A percentile compares a stretch with the other conserved stretches of the same genome.
Conservation (phyloP, 306 rosid genomes). For the Cyamopsis tetragonoloba region DNA sequence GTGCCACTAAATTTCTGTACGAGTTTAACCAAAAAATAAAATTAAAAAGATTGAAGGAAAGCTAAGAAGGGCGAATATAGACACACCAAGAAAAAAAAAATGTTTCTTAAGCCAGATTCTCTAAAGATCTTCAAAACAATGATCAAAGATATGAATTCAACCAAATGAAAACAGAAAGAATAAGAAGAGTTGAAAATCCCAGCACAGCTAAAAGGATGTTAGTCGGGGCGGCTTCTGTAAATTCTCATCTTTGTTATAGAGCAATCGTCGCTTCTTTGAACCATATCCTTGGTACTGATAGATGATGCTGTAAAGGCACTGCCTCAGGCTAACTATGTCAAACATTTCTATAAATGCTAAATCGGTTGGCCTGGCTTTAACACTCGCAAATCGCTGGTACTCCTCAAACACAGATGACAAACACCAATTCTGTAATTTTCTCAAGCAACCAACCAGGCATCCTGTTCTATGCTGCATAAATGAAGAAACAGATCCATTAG, state of each 20-base stretch:
- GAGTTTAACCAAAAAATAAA: conserved; percentile 5
- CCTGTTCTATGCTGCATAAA: conserved; percentile 86
- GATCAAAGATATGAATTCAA: not conserved
- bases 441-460: conserved; percentile 82
- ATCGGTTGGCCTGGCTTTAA: conserved; percentile 65
- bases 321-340: conserved; percentile 54
- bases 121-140: conserved; percentile 11
- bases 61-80: not conserved
- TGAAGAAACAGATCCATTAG: not conserved
- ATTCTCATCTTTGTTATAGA: conserved; percentile 63
- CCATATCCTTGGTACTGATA: conserved; percentile 89
- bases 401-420: conserved; percentile 79
- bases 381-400: conserved; percentile 72
- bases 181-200: not conserved
- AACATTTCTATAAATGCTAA: conserved; percentile 67
- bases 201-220: conserved; percentile 37
- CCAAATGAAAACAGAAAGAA: not conserved
- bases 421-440: conserved; percentile 96
- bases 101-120: not conserved
- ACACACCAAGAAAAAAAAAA: not conserved
- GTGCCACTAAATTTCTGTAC: not conserved
- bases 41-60: not conserved
- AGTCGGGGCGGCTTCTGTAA: conserved; percentile 68
- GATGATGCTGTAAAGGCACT: conserved; percentile 89
- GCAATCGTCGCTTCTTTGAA: conserved; percentile 71